A percentile compares a stretch with the other conserved stretches of the same genome.
Evolutionary conservation across 2,329 filamentous ascomycete genomes (phyloP).

Genomic region (Fusarium sp.): DNA sequence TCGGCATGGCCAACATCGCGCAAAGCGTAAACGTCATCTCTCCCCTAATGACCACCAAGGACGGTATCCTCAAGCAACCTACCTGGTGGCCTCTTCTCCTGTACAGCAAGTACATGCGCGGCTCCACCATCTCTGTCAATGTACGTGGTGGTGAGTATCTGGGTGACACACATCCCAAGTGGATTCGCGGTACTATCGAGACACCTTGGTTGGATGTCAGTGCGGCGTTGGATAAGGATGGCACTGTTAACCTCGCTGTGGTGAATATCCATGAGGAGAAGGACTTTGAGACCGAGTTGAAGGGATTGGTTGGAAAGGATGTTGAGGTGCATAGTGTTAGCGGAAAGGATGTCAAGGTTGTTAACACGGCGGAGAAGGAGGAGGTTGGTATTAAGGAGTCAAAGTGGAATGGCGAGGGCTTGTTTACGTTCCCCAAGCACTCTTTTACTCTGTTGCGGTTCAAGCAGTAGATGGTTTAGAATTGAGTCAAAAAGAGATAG

Average conservation of each 20-base stretch:
- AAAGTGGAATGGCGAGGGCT: constrained; percentile 71
- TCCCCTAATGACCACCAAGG: constrained; percentile 76
- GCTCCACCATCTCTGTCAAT: constrained; percentile 73
- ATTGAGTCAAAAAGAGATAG: not conserved
- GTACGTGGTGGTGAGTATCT: constrained; percentile 72
- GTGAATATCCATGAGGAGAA: constrained; percentile 76
- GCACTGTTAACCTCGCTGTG: constrained; percentile 73
- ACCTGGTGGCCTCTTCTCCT: constrained; percentile 80
- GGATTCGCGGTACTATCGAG: constrained; percentile 73
- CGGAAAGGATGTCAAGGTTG: constrained; percentile 58
- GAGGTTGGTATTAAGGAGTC: constrained; percentile 61
- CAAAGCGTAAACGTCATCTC: constrained; percentile 83
- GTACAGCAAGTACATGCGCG: constrained; percentile 70
- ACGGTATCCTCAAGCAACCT: constrained; percentile 75
- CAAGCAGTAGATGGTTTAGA: constrained; percentile 55
- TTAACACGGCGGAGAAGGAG: constrained; percentile 71
- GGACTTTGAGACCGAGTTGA: constrained; percentile 69
- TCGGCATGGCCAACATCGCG: constrained; percentile 84
- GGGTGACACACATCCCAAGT: constrained; percentile 73
- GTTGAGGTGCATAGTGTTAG: constrained; percentile 71
- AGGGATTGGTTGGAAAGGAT: constrained; percentile 59
- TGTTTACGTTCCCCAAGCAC: constrained; percentile 74
- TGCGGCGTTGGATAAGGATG: constrained; percentile 66
- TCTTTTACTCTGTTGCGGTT: constrained; percentile 75
- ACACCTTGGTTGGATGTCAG: constrained; percentile 78